phyloP scores from a whole-genome alignment of 1,284 basidiomycete species.

The Cutaneotrichosporon sp. region DNA sequence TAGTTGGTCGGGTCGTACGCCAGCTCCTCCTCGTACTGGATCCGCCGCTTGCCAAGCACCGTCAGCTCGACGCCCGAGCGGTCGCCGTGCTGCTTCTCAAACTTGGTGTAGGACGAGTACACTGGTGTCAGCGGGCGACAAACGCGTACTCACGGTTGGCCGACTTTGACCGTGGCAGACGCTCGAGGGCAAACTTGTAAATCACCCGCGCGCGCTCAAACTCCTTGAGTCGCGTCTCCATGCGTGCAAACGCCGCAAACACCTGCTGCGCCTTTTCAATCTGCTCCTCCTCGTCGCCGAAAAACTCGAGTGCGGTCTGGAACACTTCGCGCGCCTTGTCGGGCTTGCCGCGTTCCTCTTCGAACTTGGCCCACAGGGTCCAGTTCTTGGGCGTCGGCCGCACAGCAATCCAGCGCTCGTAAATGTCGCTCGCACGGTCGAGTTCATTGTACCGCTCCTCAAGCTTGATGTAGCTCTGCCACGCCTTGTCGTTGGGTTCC shows the following conservation, averaged over 20 bases:
- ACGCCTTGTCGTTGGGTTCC: conserved; percentile 99
- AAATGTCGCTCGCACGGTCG: conserved; percentile 85
- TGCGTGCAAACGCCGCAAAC: conserved; percentile 93
- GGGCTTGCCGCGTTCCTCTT: conserved; percentile 78
- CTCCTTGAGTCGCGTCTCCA: conserved; percentile 94
- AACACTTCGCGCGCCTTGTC: conserved; percentile 95
- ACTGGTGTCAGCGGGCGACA: conserved; percentile 20
- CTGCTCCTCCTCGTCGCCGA: conserved; percentile 94
- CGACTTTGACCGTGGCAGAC: conserved; percentile 85
- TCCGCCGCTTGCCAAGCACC: conserved; percentile 89
- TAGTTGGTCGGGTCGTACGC: conserved; percentile 85
- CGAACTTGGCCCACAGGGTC: conserved; percentile 95
- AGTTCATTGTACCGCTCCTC: conserved; percentile 89
- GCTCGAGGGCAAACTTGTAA: conserved; percentile 95
- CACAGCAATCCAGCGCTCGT: conserved; percentile 90
- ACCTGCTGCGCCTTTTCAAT: conserved; percentile 90
- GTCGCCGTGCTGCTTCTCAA: conserved; percentile 96
- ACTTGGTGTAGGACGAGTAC: conserved; percentile 90
- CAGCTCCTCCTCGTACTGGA: conserved; percentile 95
- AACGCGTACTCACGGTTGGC: conserved; percentile 49
- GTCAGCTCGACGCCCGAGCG: conserved; percentile 84
- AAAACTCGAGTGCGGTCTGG: conserved; percentile 93
- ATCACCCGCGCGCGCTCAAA: conserved; percentile 94
- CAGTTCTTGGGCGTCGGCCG: conserved; percentile 91
- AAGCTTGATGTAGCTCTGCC: conserved; percentile 97